A percentile compares a stretch with the other conserved stretches of the same genome.
Conservation (phyloP, 2,329 filamentous ascomycete genomes). For the Phialophora tarda region DNA sequence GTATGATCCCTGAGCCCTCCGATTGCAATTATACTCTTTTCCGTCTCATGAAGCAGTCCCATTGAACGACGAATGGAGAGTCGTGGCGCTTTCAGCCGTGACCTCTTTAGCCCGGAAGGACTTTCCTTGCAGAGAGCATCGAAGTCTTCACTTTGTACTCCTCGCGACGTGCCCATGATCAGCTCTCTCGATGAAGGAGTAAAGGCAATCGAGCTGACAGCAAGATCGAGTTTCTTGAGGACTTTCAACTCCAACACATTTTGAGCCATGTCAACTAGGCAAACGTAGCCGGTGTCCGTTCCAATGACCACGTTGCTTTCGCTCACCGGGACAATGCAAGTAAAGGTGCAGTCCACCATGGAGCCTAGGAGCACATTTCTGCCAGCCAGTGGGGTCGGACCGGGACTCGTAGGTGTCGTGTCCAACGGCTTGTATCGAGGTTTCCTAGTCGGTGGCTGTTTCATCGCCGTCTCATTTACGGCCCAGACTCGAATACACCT, state of each 20-base stretch:
- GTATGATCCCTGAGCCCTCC: constrained; percentile 70
- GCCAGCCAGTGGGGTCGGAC: constrained; percentile 75
- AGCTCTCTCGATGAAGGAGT: constrained; percentile 15
- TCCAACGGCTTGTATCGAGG: constrained; percentile 53
- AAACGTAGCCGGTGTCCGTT: constrained; percentile 88
- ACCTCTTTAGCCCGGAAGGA: constrained; percentile 2
- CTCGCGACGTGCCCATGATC: constrained; percentile 31
- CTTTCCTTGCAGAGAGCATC: constrained; percentile 13
- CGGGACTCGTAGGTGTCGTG: constrained; percentile 49
- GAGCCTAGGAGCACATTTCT: constrained; percentile 85
- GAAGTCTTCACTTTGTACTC: constrained; percentile 32
- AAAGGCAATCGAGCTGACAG: constrained; percentile 32
- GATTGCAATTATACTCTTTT: constrained; percentile 64
- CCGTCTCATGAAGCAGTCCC: constrained; percentile 31
- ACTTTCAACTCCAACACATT: constrained; percentile 30
- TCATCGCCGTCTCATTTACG: constrained; percentile 52
- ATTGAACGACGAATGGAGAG: constrained; percentile 36
- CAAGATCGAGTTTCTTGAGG: constrained; percentile 29
- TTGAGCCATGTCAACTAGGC: constrained; percentile 67
- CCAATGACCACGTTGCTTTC: constrained; percentile 79
- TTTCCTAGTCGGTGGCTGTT: constrained; percentile 68
- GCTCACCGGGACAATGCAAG: constrained; percentile 73
- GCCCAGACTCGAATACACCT: constrained; percentile 95
- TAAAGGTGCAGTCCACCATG: constrained; percentile 83
- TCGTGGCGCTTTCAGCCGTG: constrained; percentile 21